phyloP scores from a whole-genome alignment of 371 early-diverging fungal genomes.

The Mucor lusitanicus region DNA sequence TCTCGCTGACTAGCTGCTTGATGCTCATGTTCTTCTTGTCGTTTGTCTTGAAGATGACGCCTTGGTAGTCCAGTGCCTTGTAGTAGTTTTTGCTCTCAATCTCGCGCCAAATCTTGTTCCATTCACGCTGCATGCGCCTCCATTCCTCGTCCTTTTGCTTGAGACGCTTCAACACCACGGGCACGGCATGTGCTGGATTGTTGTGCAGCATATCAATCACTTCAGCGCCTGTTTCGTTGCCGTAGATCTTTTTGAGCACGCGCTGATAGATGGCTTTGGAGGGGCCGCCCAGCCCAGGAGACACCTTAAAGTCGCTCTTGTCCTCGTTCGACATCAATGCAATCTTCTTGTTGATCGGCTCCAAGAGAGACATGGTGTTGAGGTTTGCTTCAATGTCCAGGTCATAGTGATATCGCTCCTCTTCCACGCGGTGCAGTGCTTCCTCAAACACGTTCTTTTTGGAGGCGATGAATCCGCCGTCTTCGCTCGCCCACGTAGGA shows the following conservation, averaged over 20 bases:
- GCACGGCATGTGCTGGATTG: conserved; percentile 91
- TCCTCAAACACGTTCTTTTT: conserved; percentile 97
- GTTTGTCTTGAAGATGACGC: conserved; percentile 79
- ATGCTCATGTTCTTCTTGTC: conserved; percentile 82
- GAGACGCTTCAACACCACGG: conserved; percentile 92
- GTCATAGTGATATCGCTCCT: conserved; percentile 84
- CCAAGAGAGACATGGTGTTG: conserved; percentile 86
- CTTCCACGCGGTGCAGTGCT: conserved; percentile 92
- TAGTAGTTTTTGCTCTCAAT: conserved; percentile 92
- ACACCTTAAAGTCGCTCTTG: conserved; percentile 66
- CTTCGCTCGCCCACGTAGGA: conserved; percentile 95
- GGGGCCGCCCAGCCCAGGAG: conserved; percentile 79
- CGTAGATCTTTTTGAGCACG: conserved; percentile 90
- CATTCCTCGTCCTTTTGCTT: conserved; percentile 98
- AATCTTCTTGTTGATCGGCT: conserved; percentile 77
- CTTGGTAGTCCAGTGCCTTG: conserved; percentile 96
- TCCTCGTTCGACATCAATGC: conserved; percentile 80
- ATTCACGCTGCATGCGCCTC: conserved; percentile 73
- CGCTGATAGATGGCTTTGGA: conserved; percentile 84
- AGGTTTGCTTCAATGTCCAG: conserved; percentile 93
- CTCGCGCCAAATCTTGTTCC: conserved; percentile 96
- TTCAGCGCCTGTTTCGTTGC: conserved; percentile 78
- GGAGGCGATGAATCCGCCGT: conserved; percentile 88
- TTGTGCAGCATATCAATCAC: conserved; percentile 91
- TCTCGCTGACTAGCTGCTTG: conserved; percentile 81